Evolutionary conservation across 805 yeast species (phyloP), one percentile per base, ranked within the genome.

Genomic region (Ascoidea asiatica): DNA sequence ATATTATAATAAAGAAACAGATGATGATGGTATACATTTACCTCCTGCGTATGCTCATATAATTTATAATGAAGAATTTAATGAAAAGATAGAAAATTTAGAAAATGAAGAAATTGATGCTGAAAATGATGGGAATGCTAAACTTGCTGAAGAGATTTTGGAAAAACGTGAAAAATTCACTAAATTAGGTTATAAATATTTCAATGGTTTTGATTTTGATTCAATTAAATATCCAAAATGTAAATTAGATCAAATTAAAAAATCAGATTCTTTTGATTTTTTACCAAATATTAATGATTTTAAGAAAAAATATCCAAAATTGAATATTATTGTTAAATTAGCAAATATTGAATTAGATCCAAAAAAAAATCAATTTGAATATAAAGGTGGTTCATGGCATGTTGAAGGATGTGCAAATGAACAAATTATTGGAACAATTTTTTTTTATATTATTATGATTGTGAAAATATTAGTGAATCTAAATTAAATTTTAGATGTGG

Each of bases 351-450:
- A 62, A 43, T 52, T 67, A 42, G 63, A 67, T 1, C 70, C 72
- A 0, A 67, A 66, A 39, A 60, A 58, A 21, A 66, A 70, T 1
- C 43, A 42, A 2, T n/a, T n/a, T n/a, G n/a, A n/a, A n/a, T 67
- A 66, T 43, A 44, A 50, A 2, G 72, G 72, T 2, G 70, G 71
- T 1, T 48, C 65, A 2, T 67, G 71, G 71, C 71, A 67, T 44
- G 60, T 66, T 1, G 70, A 67, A 50, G 72, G 71, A 1, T 56
- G 65, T 5, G 57, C 58, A 20, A 63, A 62, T 47, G 72, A 67
- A 49, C 63, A 64, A 45, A 66, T 67, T 39, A 62, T 67, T 5
- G 70, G 70, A 2, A 65, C 70, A 2, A 55, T 61, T 4, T 50
- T 66, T 33, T 67, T 65, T 50, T 67, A 66, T 48, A 66, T 65